Base-by-base conservation (phyloP, 2,329 filamentous ascomycete species). In the Pseudogymnoascus sp. region DNA sequence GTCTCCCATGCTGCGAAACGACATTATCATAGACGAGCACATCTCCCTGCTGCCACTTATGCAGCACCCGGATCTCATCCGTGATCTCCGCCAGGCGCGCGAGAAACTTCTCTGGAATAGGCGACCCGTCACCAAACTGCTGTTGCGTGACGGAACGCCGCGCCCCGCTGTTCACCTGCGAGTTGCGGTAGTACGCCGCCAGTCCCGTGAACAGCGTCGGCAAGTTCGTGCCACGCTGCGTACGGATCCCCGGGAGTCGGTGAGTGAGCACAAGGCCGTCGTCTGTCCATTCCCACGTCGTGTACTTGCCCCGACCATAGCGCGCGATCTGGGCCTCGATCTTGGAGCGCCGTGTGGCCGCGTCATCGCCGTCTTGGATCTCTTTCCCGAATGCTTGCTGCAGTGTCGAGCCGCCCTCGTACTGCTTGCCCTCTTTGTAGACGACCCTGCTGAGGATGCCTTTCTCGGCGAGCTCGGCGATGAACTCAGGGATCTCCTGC, bases 11-110 rank as follows among this genome's bases (percentile, higher is more conserved):
- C 70, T 81, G 79, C 1, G 78, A 75, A 69, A 81, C 76, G 14
- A 78, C 68, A 67, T 81, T 81, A 67, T 81, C 78, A 69, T 75
- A 81, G 0, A 81, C 78, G 10, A 81, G 70, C 3, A 81, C 77
- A 70, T 81, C 79, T 0, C 78, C 78, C 11, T 70, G 69, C 68
- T 80, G 70, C 79, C 79, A 81, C 59, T 73, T 74, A 67, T 81
- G 79, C 61, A 81, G 67, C 16, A 82, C 78, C 3, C 78, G 75
- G 61, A 81, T 80, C 64, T 81, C 77, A 64, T 81, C 78, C 11
- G 79, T 81, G 38, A 81, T 78, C 65, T 75, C 71, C 0, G 75
- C 75, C 56, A 80, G 69, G 62, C 71, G 72, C 14, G 68, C 74
- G 10, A 81, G 69, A 65, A 78, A 79, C 66, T 74, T 72, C n/a